Conservation (phyloP, 108 stramenopile species). For the Pseudonitzschia pungens region DNA sequence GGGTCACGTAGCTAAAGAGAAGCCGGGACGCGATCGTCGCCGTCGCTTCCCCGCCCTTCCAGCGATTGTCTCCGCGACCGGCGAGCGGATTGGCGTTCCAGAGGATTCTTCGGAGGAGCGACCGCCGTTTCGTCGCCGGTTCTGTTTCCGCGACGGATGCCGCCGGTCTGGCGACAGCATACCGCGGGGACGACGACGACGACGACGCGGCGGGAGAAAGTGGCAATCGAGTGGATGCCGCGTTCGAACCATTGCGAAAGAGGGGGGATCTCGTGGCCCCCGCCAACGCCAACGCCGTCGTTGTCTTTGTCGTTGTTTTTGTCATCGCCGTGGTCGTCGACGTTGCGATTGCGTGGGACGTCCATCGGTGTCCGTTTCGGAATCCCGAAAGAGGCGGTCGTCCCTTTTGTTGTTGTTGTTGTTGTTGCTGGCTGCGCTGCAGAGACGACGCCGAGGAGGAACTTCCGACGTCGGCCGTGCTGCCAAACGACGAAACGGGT, state of each 20-base stretch:
- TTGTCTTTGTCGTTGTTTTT: not conserved
- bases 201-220: not conserved
- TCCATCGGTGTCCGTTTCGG: not conserved
- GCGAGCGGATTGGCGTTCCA: constrained; percentile 19
- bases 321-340: no score
- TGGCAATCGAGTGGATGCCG: not conserved
- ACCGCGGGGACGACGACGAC: not conserved
- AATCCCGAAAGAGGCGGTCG: not conserved
- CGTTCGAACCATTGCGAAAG: constrained; percentile 2
- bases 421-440: not conserved
- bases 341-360: no score
- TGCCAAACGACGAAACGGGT: constrained; percentile 3
- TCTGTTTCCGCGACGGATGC: constrained; percentile 3
- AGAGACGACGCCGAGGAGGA: not conserved
- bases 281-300: not conserved
- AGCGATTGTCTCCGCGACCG: constrained; percentile 27
- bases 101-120: constrained; percentile 21
- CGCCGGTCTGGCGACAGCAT: not conserved
- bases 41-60: constrained; percentile 54
- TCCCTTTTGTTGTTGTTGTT: not conserved
- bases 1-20: constrained; percentile 53
- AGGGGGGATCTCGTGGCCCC: constrained; percentile 2
- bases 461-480: constrained; percentile 1
- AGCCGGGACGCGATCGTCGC: constrained; percentile 53
- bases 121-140: not conserved